Conservation (phyloP, 2,329 filamentous ascomycete species). For the Neofusicoccum sp. region DNA sequence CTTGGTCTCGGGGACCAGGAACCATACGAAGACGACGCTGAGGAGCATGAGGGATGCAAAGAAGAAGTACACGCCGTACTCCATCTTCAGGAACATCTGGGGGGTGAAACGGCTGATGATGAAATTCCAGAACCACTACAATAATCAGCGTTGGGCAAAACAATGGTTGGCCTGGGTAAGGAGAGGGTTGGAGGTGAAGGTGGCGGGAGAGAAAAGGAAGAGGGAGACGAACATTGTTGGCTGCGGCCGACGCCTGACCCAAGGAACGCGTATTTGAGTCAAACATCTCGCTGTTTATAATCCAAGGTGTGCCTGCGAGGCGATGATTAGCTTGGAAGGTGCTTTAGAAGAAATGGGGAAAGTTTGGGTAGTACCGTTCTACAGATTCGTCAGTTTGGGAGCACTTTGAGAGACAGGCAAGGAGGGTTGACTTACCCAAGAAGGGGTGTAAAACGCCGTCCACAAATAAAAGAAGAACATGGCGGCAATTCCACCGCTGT, state of each 20-base stretch:
- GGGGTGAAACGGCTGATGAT: constrained; percentile 65
- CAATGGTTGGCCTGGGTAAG: no score
- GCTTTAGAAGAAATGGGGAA: constrained; percentile 41
- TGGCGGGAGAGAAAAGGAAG: no score
- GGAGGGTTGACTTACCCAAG: constrained; percentile 27
- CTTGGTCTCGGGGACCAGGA: constrained; percentile 46
- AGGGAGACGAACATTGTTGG: constrained; percentile 64
- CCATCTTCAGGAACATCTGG: constrained; percentile 56
- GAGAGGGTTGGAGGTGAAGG: no score
- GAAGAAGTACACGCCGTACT: constrained; percentile 46
- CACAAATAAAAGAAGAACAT: constrained; percentile 74
- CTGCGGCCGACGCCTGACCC: constrained; percentile 69
- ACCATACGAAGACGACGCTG: constrained; percentile 47
- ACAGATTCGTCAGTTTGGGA: not conserved
- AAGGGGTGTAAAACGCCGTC: constrained; percentile 68
- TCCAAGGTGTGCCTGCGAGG: constrained; percentile 62
- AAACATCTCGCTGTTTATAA: constrained; percentile 67
- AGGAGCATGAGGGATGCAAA: constrained; percentile 49
- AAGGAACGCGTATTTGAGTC: constrained; percentile 66
- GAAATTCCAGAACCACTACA: constrained; percentile 69
- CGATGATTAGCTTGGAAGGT: constrained; percentile 61
- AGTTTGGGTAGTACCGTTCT: constrained; percentile 23
- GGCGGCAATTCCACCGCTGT: constrained; percentile 56
- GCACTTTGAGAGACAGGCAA: no score
- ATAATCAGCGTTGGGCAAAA: no score